A percentile compares a stretch with the other conserved stretches of the same genome.
Evolutionary conservation across 75 land plant species (phyloP).

Genomic region (Sequoia sempervirens): DNA sequence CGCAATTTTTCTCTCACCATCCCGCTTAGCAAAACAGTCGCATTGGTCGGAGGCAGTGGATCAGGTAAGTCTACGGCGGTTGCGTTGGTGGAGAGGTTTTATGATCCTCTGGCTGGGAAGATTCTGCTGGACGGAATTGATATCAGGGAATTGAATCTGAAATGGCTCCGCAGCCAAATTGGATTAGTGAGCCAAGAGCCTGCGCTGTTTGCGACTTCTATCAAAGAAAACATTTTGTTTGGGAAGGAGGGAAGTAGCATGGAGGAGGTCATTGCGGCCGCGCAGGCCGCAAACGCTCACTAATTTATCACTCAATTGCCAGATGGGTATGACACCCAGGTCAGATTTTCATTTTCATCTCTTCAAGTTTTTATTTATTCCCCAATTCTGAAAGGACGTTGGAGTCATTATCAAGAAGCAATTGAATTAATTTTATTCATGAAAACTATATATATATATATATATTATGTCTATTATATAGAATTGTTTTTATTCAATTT

Average conservation of each 20-base stretch:
- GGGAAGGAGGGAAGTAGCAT: constrained; percentile 23
- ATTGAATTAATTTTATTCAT: too few relatives aligned
- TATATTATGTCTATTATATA: too few relatives aligned
- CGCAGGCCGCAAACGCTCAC: constrained; percentile 26
- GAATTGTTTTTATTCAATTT: too few relatives aligned
- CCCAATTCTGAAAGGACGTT: too few relatives aligned
- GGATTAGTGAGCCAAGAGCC: constrained; percentile 29
- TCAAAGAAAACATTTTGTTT: constrained; percentile 26
- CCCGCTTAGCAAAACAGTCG: constrained; percentile 43
- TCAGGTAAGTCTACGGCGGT: constrained; percentile 60
- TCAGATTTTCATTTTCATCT: not conserved
- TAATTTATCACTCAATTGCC: constrained; percentile 20
- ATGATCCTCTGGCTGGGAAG: constrained; percentile 34
- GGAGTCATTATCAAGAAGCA: too few relatives aligned
- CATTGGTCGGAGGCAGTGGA: constrained; percentile 63
- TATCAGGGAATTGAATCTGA: constrained; percentile 8
- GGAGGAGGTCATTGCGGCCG: constrained; percentile 12
- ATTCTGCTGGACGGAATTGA: constrained; percentile 18
- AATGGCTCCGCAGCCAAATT: constrained; percentile 19
- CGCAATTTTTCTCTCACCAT: constrained; percentile 33
- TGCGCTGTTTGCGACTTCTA: constrained; percentile 26
- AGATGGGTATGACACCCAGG: constrained; percentile 24
- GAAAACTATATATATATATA: too few relatives aligned
- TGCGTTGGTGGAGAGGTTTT: constrained; percentile 53
- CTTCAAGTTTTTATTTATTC: too few relatives aligned